Percentiles rank a stretch among this genome's conserved stretches.
Evolutionary conservation across 169 alveolate genomes (phyloP).

Genomic region (Cryptosporidium felis): DNA sequence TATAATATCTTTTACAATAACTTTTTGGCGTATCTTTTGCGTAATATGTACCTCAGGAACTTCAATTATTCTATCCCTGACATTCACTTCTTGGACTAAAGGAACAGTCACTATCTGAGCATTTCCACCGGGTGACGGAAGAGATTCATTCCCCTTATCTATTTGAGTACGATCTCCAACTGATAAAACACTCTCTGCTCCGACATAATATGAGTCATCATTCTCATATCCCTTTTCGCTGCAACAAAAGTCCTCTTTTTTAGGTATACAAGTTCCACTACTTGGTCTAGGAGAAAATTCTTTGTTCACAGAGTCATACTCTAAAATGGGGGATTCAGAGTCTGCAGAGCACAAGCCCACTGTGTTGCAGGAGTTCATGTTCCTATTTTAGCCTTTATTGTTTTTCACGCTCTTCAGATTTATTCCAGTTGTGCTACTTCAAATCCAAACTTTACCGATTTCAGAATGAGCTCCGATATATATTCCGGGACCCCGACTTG

Average conservation of each 20-base stretch:
- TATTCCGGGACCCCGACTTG: not conserved
- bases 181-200: not conserved
- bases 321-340: constrained; percentile 35
- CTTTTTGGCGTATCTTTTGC: constrained; percentile 60
- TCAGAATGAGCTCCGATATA: not conserved
- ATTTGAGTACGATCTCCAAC: not conserved
- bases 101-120: constrained; percentile 69
- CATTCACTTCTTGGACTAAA: constrained; percentile 66
- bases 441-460: not conserved
- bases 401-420: not conserved
- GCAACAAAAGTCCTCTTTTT: constrained; percentile 1
- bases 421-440: not conserved
- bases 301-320: not conserved
- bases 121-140: constrained; percentile 38
- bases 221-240: not conserved
- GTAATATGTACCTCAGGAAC: constrained; percentile 69
- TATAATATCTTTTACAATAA: constrained; percentile 61
- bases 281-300: not conserved
- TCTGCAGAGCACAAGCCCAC: constrained; percentile 51
- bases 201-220: not conserved
- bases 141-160: not conserved
- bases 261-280: not conserved
- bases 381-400: too few species aligned
- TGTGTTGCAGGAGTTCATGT: constrained; percentile 20
- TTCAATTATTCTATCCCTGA: constrained; percentile 64